Base-by-base conservation (phyloP, 257 asterid species). In the Solanum ossicruentum region DNA sequence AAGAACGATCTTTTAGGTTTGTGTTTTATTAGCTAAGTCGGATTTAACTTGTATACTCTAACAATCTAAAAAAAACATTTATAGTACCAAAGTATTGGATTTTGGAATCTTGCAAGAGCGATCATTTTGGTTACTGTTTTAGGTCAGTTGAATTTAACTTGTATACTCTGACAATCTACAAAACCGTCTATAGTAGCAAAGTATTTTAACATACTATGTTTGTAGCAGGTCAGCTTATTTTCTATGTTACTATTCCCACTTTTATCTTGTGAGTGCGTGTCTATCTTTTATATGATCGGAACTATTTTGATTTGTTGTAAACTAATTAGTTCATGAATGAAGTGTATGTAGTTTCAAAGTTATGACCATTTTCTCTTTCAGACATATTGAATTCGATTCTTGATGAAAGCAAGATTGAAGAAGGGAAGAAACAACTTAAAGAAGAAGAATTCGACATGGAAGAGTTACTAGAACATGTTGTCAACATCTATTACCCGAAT, bases 311-410 rank as follows among this genome's bases (percentile, higher is more conserved):
- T 43, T 1, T 43, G 49, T 8, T 43, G 49, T 43, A 8, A 8
- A 7, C 10, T 43, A 43, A 43, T 1, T 43, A 8, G 49, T 43
- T 43, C 49, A 43, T 43, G 49, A 47, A 47, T 47, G 52, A 65
- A 26, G 43, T 26, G 43, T 7, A 73, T 47, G 6, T 73, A 47
- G 2, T 51, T 7, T 0, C 58, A 21, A 3, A 36, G 11, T 77
- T 69, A 55, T 28, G 36, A 51, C 16, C 1, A 3, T 86, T 51
- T 3, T 41, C 13, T 87, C 45, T 15, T 77, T 11, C 65, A 93
- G 98, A 91, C 65, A 90, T 94, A 58, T 82, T 95, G 90, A 95
- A 91, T 66, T 86, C 93, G 16, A 90, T 95, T 85, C 97, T 95
- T 16, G 97, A 94, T 58, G 86, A 92, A 9, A 92, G 92, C 41